Evolutionary conservation across 2,329 filamentous ascomycete species (phyloP).

Genomic region (Magnaporthiopsis rhizophila): DNA sequence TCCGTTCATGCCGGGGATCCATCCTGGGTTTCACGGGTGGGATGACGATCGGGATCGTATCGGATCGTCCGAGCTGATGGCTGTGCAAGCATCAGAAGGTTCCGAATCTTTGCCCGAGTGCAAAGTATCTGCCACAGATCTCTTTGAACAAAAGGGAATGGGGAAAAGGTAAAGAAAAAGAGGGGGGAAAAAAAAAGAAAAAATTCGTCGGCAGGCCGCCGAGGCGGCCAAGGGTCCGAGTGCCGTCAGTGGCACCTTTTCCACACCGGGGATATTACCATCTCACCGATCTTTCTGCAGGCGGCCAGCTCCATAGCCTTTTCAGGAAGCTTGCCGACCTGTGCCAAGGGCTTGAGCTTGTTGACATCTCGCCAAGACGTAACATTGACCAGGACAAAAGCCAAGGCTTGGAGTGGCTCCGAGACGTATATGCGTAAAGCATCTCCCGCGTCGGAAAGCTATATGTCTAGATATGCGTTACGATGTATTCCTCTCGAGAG

Average conservation of each 20-base stretch:
- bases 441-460: not conserved
- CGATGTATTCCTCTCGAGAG: not conserved
- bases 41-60: not conserved
- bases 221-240: not conserved
- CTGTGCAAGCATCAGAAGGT: not conserved
- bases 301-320: not conserved
- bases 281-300: not conserved
- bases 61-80: not conserved
- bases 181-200: not conserved
- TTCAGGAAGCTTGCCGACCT: no score
- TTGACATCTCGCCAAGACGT: not conserved
- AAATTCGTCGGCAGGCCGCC: not conserved
- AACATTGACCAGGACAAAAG: not conserved
- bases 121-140: no score
- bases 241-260: not conserved
- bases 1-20: not conserved
- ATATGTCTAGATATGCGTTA: not conserved
- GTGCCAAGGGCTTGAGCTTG: no score
- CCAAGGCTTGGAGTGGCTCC: not conserved
- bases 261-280: not conserved
- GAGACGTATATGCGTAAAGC: not conserved
- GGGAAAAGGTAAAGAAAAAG: not conserved
- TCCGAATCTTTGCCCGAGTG: not conserved
- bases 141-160: no score
- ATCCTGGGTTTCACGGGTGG: not conserved